Base-by-base conservation (phyloP, 768 basidiomycete genomes). In the Hericium coralloides region DNA sequence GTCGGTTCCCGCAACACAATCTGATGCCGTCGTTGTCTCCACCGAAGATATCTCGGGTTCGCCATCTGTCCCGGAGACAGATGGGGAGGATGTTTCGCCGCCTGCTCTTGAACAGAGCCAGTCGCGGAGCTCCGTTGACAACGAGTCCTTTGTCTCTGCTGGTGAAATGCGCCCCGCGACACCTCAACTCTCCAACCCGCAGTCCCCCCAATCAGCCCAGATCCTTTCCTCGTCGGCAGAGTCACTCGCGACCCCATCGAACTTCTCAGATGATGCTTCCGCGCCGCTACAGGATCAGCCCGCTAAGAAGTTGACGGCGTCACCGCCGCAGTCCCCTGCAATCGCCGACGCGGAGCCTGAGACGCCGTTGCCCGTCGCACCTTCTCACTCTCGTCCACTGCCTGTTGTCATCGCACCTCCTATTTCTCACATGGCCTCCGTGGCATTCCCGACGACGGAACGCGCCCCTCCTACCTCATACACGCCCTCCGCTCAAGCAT, bases 401-500 rank as follows among this genome's bases (percentile, higher is more conserved):
- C 59, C 57, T 66, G 69, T 47, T 63, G 51, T 60, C 23, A 59
- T 17, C 50, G 62, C 41, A n/a, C 52, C 36, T 15, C 65, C 22
- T 65, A 52, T 41, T 49, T 22, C 49, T 58, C 18, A 37, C 52
- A 22, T 62, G 62, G 39, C 37, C 59, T 38, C 72, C 52, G 61
- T 73, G 78, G 31, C 78, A 36, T 85, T 85, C 64, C 83, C 79
- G 1, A 60, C 66, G 8, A 64, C 66, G 8, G 73, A 71, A 12
- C 65, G 67, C 52, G 62, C 64, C 31, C 2, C 31, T 31, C 10
- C 8, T 31, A 31, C 67, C 65, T 17, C 38, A 62, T 52, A 66
- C 70, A 38, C 63, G 70, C 65, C 56, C 74, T 38, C 65, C 69
- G 0, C 69, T 68, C 38, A 70, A 70, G 38, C 75, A 71, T 62